Conservation (phyloP, 495 filamentous ascomycete species). For the Podospora conica region DNA sequence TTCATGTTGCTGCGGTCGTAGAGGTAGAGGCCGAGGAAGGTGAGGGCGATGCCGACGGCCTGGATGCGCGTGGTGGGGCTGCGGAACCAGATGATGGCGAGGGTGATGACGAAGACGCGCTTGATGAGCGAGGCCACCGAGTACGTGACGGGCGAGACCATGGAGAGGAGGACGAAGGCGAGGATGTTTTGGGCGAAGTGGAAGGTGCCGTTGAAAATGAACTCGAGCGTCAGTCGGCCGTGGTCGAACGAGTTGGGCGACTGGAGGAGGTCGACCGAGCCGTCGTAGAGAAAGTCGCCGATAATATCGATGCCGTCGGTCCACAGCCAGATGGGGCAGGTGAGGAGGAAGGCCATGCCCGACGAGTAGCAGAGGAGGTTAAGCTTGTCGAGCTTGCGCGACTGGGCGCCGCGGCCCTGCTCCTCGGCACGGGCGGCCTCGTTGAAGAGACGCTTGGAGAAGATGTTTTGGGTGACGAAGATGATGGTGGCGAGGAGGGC, state of each 20-base stretch:
- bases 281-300: slow-evolving; percentile 64
- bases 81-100: slow-evolving; percentile 94
- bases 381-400: slow-evolving; percentile 85
- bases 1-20: slow-evolving; percentile 90
- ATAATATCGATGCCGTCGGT: slow-evolving; percentile 75
- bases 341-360: slow-evolving; percentile 82
- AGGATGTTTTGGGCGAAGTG: slow-evolving; percentile 96
- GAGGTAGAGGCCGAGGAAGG: slow-evolving; percentile 88
- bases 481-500: slow-evolving; percentile 83
- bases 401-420: slow-evolving; percentile 50
- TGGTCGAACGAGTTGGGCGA: slow-evolving; percentile 70
- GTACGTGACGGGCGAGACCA: slow-evolving; percentile 95
- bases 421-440: slow-evolving; percentile 77
- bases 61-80: slow-evolving; percentile 77
- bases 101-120: slow-evolving; percentile 91
- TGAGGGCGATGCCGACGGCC: slow-evolving; percentile 76
- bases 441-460: slow-evolving; percentile 98
- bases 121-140: slow-evolving; percentile 93
- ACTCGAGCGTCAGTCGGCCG: slow-evolving; percentile 70
- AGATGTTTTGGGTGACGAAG: slow-evolving; percentile 98
- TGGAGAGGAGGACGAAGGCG: slow-evolving; percentile 83
- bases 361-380: slow-evolving; percentile 97
- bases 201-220: slow-evolving; percentile 93
- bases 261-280: slow-evolving; percentile 51
- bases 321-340: slow-evolving; percentile 90